Evolutionary conservation across 2,329 filamentous ascomycete species (phyloP), one percentile per base, ranked within the genome.

Genomic region (Trichophyton benhamiae): DNA sequence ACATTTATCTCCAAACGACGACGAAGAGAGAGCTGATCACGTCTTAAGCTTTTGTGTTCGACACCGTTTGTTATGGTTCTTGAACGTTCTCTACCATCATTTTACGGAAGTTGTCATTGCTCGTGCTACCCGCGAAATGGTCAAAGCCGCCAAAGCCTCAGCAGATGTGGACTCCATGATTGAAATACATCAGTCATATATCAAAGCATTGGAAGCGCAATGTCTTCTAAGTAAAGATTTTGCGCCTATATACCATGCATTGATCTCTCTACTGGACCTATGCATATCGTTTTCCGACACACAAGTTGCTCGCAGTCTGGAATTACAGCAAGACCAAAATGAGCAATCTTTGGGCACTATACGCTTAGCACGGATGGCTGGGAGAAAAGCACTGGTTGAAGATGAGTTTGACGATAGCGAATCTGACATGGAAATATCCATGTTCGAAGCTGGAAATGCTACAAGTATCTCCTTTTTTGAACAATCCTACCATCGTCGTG

Each of bases 121-220:
- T 0, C 82, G 84, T 0, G 79, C 84, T 22, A 82, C 80, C 1
- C 68, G 73, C 1, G 76, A 78, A 33, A 81, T 96, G 76, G 75
- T 76, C 4, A 70, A 72, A 1, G 76, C 80, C 0, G 79, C 96
- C 59, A 72, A 75, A 13, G 74, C 76, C 4, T 84, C 89, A 0
- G 78, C 81, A 27, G 89, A 92, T 66, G 83, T 96, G 8, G 90
- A 96, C 69, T 82, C 82, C 27, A 95, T 96, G 88, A 85, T 91
- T 27, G 74, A 74, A 1, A 79, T 85, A 0, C 91, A 96, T 70
- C 75, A 81, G 3, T 70, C 72, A 0, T 92, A 87, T 67, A 76
- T 87, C 52, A 79, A 78, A 52, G 80, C 80, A 1, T 75, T 94
- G 9, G 77, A 85, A 61, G 81, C 84, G 36, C 85, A 89, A 65